These are phyloP conservation scores for Coemansia sp. DNA, from an alignment of 371 early-diverging fungal genomes.

Conservation along the genomic window DNA sequence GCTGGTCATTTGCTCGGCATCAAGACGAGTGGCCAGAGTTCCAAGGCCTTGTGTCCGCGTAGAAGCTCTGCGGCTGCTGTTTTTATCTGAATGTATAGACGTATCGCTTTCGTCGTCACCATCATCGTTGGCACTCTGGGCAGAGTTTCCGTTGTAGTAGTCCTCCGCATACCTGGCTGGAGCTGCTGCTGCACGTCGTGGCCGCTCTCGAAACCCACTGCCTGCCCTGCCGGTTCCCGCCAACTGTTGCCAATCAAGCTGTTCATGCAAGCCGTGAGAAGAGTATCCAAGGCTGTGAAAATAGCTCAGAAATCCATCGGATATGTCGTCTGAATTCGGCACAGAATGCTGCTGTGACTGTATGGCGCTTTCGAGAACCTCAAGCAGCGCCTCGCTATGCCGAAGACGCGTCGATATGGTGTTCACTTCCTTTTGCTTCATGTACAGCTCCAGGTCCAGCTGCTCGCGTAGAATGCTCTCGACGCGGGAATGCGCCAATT, in stretches of 20 bases:
- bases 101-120: not conserved
- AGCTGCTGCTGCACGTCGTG: slow-evolving; percentile 26
- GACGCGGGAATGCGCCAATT: slow-evolving; percentile 23
- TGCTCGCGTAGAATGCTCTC: slow-evolving; percentile 48
- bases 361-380: slow-evolving; percentile 34
- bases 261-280: not conserved
- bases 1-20: slow-evolving; percentile 31
- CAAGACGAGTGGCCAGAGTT: slow-evolving; percentile 19
- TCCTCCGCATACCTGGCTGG: slow-evolving; percentile 5
- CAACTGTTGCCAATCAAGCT: not conserved
- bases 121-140: slow-evolving; percentile 13
- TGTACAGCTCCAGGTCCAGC: slow-evolving; percentile 47
- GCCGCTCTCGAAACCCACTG: slow-evolving; percentile 8
- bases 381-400: slow-evolving; percentile 32
- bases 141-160: slow-evolving; percentile 2
- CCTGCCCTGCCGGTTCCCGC: not conserved
- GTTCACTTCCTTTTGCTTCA: slow-evolving; percentile 48
- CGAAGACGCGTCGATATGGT: slow-evolving; percentile 28
- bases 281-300: slow-evolving; percentile 8
- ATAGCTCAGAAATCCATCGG: slow-evolving; percentile 21
- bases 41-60: slow-evolving; percentile 14
- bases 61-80: slow-evolving; percentile 6
- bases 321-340: slow-evolving; percentile 1
- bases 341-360: slow-evolving; percentile 10
- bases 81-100: not conserved